These are phyloP conservation scores for Fusarium setosum DNA, from an alignment of 2,329 filamentous ascomycete species.

Conservation along the genomic window DNA sequence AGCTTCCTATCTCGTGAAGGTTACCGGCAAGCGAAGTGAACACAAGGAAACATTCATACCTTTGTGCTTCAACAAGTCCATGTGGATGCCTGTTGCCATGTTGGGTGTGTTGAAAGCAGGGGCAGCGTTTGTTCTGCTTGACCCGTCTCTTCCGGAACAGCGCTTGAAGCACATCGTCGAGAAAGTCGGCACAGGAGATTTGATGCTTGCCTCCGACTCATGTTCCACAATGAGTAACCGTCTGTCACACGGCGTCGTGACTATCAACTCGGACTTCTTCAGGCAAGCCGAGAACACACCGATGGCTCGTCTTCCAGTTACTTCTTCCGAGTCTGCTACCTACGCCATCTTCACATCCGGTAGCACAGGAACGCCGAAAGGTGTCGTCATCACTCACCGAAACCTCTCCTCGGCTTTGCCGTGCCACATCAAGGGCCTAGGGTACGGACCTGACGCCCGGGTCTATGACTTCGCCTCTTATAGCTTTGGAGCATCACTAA, in stretches of 20 bases:
- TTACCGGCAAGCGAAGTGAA: background rate
- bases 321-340: background rate
- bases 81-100: conserved; percentile 20
- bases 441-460: background rate
- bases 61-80: conserved; percentile 25
- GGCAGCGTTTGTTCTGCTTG: conserved; percentile 2
- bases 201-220: background rate
- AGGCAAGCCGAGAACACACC: too few relatives aligned
- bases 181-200: background rate
- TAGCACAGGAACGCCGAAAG: conserved; percentile 41
- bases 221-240: background rate
- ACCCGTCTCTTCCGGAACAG: conserved; percentile 3
- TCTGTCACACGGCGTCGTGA: background rate
- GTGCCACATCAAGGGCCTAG: background rate
- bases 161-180: background rate
- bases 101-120: background rate
- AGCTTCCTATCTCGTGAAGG: background rate
- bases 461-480: conserved; percentile 8
- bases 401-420: background rate
- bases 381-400: conserved; percentile 23
- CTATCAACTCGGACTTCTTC: background rate
- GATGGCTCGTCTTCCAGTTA: background rate
- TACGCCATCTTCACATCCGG: conserved; percentile 42
- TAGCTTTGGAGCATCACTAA: background rate
- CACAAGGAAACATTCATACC: background rate